A percentile compares a stretch with the other conserved stretches of the same genome.
Evolutionary conservation across 106 monocot genomes (phyloP).

Genomic region (Iris macrosiphon): DNA sequence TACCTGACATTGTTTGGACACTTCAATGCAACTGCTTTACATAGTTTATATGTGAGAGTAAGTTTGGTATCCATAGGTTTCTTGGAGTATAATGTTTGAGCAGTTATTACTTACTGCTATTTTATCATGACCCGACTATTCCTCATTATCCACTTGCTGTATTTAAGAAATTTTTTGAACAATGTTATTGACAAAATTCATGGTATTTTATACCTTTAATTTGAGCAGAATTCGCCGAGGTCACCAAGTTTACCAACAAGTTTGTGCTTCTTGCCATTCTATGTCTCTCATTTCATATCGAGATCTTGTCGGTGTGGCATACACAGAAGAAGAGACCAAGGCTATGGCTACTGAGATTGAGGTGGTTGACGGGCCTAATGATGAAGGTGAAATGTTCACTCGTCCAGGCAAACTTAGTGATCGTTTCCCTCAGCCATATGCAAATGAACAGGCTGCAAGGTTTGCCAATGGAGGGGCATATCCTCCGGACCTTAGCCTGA

Average conservation of each 20-base stretch:
- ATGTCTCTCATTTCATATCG: constrained; percentile 66
- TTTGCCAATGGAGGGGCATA: constrained; percentile 79
- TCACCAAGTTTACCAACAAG: constrained; percentile 82
- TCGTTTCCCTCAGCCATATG: constrained; percentile 61
- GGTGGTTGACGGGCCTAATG: constrained; percentile 68
- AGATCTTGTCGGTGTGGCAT: constrained; percentile 80
- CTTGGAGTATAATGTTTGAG: too few relatives aligned
- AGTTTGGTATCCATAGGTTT: too few relatives aligned
- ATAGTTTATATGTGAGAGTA: too few relatives aligned
- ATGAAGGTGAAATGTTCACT: constrained; percentile 71
- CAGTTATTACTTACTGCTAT: too few relatives aligned
- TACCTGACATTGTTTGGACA: too few relatives aligned
- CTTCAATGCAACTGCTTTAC: too few relatives aligned
- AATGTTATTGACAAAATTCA: too few relatives aligned
- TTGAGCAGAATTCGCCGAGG: constrained; percentile 61
- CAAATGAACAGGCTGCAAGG: constrained; percentile 63
- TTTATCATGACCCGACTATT: too few relatives aligned
- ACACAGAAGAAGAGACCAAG: constrained; percentile 84
- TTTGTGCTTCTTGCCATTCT: constrained; percentile 63
- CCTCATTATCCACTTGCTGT: too few relatives aligned
- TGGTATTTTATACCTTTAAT: too few relatives aligned
- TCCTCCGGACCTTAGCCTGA: constrained; percentile 59
- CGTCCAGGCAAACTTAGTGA: constrained; percentile 67
- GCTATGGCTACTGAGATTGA: constrained; percentile 86
- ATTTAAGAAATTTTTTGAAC: too few relatives aligned